Evolutionary conservation across 2,329 filamentous ascomycete species (phyloP), one percentile per base, ranked within the genome.

Genomic region (Diatrype stigma): DNA sequence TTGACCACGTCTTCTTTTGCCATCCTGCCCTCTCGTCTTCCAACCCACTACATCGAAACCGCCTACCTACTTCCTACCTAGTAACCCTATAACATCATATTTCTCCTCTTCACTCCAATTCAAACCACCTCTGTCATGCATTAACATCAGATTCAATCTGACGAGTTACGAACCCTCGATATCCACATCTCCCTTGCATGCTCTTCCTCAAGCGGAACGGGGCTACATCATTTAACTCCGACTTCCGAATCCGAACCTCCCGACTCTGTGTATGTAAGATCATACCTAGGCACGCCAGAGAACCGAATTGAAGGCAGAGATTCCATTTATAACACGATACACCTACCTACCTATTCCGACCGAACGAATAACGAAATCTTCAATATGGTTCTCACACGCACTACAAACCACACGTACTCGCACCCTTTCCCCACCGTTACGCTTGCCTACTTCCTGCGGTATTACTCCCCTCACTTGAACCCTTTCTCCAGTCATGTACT

Each of bases 391-490:
- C 79, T 84, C 70, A 81, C 78, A 6, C 81, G 83, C 68, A 81
- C 80, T 49, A 84, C 82, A 61, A 83, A 80, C 71, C 86, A 89
- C 68, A 82, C 79, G 63, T 91, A 92, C 77, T 79, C 85, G 58
- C 90, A 93, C 71, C 86, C 87, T 46, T 93, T 93, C 74, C 85
- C 88, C 55, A 89, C 89, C 67, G 89, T 94, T 55, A 90, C 89
- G 46, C 85, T 94, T 69, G 89, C 89, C 73, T 94, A 90, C 79
- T 94, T 93, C 73, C 85, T 94, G 46, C 88, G 89, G 58, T 94
- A 94, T 72, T 90, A 88, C 53, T 82, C 79, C 5, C 79, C 80
- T 28, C 75, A 81, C 58, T 73, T 81, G 58, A 94, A 93, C 65
- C 89, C 89, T 6, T 92, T 93, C 73, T 86, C 85, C 58, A 84